Conservation (phyloP, 2,329 filamentous ascomycete genomes). For the Ceratocystis variospora region DNA sequence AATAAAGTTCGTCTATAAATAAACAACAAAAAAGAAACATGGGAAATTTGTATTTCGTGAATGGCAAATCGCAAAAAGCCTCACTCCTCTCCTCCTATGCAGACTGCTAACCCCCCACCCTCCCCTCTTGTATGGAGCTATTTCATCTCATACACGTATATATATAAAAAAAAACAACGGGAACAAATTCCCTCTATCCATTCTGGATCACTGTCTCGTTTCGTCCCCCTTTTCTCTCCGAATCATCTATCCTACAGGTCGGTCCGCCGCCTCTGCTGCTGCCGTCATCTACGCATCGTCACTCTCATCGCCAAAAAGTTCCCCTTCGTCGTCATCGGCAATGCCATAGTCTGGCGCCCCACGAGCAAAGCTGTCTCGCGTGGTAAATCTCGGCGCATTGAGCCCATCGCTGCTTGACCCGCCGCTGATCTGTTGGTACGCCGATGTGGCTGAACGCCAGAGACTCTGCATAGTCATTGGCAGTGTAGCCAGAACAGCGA, state of each 20-base stretch:
- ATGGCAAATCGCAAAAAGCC: not conserved
- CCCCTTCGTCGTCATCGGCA: conserved; percentile 87
- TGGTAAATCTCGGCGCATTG: conserved; percentile 63
- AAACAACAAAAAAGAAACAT: not conserved
- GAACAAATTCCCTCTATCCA: not conserved
- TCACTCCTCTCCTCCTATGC: no score
- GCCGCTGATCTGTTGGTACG: conserved; percentile 36
- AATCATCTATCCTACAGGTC: not conserved
- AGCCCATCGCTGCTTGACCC: conserved; percentile 35
- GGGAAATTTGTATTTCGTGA: not conserved
- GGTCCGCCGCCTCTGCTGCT: not conserved
- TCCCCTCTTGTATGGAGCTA: not conserved
- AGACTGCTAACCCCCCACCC: not conserved
- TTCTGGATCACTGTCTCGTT: not conserved
- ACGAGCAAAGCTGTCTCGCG: conserved; percentile 74
- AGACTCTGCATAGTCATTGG: conserved; percentile 61
- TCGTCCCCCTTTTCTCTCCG: not conserved
- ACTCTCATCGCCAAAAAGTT: conserved; percentile 82
- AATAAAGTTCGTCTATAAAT: not conserved
- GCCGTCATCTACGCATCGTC: conserved; percentile 55
- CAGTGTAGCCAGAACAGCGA: conserved; percentile 45
- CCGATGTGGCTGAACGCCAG: conserved; percentile 49
- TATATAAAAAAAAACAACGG: not conserved
- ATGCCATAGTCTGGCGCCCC: conserved; percentile 75
- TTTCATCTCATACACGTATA: not conserved